A percentile compares a stretch with the other conserved stretches of the same genome.
Conservation (phyloP, 768 basidiomycete species). For the Rhodosporidiobolus odoratus region DNA sequence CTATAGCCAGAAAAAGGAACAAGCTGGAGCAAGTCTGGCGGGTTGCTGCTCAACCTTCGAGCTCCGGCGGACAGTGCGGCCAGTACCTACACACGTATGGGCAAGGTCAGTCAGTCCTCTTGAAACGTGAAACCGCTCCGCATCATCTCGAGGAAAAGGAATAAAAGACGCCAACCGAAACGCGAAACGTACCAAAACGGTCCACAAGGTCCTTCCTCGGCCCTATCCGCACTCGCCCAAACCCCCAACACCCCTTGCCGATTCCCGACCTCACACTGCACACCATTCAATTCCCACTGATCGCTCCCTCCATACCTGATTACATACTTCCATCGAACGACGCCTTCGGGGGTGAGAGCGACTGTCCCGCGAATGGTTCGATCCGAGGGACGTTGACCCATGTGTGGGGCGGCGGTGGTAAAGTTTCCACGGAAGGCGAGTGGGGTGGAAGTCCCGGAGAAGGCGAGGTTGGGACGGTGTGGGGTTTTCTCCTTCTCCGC, state of each 20-base stretch:
- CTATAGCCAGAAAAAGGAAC: not conserved
- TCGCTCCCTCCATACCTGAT: constrained; percentile 16
- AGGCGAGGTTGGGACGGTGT: constrained; percentile 8
- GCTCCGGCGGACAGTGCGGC: not conserved
- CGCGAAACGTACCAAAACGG: constrained; percentile 27
- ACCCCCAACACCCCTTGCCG: not conserved
- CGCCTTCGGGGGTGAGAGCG: not conserved
- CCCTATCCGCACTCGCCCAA: constrained; percentile 24
- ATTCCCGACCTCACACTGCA: constrained; percentile 7
- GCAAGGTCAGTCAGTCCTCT: no score
- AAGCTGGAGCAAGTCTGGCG: not conserved
- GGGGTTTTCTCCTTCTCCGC: no score
- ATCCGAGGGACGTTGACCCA: not conserved
- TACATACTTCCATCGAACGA: constrained; percentile 2
- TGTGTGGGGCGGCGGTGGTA: not conserved
- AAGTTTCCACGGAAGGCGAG: constrained; percentile 19
- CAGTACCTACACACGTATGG: constrained; percentile 2
- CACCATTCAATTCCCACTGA: constrained; percentile 25
- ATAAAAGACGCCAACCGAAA: not conserved
- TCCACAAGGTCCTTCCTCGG: constrained; percentile 17
- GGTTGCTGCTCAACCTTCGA: not conserved
- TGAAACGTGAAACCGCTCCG: not conserved
- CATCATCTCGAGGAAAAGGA: no score
- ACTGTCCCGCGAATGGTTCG: constrained; percentile 24
- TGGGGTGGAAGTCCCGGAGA: constrained; percentile 8